Conservation (phyloP, 257 asterid genomes). For the Misopates orontium region DNA sequence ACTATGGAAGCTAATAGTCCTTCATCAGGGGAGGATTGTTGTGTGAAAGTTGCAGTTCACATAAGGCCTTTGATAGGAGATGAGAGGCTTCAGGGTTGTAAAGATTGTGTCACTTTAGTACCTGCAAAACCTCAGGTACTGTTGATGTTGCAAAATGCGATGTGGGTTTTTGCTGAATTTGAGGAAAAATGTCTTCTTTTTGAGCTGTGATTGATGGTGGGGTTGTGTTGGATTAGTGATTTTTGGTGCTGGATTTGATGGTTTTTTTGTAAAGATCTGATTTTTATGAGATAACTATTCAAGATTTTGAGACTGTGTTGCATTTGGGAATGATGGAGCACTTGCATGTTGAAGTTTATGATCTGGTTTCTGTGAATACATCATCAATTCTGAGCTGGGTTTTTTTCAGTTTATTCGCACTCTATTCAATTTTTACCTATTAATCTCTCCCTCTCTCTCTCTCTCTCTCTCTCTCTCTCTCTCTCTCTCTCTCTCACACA, state of each 20-base stretch:
- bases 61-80: constrained; percentile 93
- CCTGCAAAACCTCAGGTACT: constrained; percentile 96
- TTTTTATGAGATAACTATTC: constrained; percentile 26
- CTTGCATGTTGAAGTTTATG: constrained; percentile 48
- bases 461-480: not conserved
- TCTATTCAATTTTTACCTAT: too few species aligned
- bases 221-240: constrained; percentile 28
- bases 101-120: constrained; percentile 84
- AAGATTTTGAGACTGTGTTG: constrained; percentile 18
- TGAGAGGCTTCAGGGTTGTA: constrained; percentile 94
- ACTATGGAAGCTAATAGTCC: constrained; percentile 64
- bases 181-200: constrained; percentile 5
- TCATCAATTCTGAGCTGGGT: constrained; percentile 19
- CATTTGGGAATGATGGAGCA: constrained; percentile 16
- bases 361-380: constrained; percentile 35
- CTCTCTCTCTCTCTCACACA: too few species aligned
- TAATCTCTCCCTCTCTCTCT: too few species aligned
- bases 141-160: constrained; percentile 39
- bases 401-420: not conserved
- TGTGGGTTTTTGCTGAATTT: constrained; percentile 35
- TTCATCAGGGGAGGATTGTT: constrained; percentile 82
- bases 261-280: constrained; percentile 48
- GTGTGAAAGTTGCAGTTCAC: constrained; percentile 97
- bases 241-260: constrained; percentile 25
- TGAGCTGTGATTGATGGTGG: constrained; percentile 23